A percentile compares a stretch with the other conserved stretches of the same genome.
phyloP scores from a whole-genome alignment of 768 basidiomycete genomes.

The Macrolepiota albuminosa region DNA sequence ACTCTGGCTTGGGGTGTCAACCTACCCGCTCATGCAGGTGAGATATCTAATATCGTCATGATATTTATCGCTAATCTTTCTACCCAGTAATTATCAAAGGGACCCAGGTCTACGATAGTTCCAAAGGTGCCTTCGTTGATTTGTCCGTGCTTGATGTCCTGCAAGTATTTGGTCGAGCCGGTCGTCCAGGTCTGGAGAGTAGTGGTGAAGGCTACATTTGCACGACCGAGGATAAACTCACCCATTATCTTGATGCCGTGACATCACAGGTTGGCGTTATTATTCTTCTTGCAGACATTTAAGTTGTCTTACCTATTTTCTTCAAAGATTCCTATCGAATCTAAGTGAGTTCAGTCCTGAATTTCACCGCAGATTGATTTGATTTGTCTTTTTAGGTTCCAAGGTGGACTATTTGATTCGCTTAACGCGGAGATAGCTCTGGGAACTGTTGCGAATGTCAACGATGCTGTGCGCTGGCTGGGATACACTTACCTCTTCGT shows the following conservation, averaged over 20 bases:
- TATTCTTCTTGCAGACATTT: not conserved
- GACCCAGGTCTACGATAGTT: slow-evolving; percentile 92
- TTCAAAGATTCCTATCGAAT: slow-evolving; percentile 87
- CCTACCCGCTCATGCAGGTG: slow-evolving; percentile 94
- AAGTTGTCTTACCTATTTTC: slow-evolving; percentile 2
- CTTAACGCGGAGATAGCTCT: slow-evolving; percentile 94
- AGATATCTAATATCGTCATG: slow-evolving; percentile 9
- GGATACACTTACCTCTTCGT: slow-evolving; percentile 97
- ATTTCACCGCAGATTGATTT: slow-evolving; percentile 1
- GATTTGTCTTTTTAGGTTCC: slow-evolving; percentile 49
- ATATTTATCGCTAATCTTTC: slow-evolving; percentile 7
- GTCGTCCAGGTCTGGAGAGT: slow-evolving; percentile 78
- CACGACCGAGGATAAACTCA: slow-evolving; percentile 88
- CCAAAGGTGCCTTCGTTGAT: slow-evolving; percentile 87
- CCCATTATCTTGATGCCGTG: slow-evolving; percentile 85
- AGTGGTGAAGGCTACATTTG: slow-evolving; percentile 98
- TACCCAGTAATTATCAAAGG: slow-evolving; percentile 88
- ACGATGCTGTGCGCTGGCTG: slow-evolving; percentile 90
- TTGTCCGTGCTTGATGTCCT: slow-evolving; percentile 93
- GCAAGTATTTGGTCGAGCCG: slow-evolving; percentile 97
- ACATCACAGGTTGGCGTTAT: slow-evolving; percentile 65
- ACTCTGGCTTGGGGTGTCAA: slow-evolving; percentile 99
- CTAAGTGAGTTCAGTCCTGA: slow-evolving; percentile 54
- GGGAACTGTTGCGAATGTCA: slow-evolving; percentile 84
- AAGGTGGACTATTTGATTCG: slow-evolving; percentile 79